Base-by-base conservation (phyloP, 306 rosid genomes). In the Cucurbita moschata region DNA sequence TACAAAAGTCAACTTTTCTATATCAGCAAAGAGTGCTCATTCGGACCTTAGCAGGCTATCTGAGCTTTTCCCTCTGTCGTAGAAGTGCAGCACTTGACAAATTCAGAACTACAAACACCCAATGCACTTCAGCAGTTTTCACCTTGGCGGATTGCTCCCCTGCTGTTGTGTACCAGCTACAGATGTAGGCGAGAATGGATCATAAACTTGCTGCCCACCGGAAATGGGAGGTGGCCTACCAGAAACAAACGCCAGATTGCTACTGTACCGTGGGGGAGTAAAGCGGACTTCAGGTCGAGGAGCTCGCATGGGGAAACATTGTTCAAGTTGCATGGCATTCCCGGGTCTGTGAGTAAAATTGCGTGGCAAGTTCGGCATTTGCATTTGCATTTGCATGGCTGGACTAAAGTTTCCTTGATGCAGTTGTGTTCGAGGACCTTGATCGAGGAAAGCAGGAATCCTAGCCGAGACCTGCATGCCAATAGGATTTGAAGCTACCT, bases 171-270 rank as follows among this genome's bases (percentile, higher is more conserved):
- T 81, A 13, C 57, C 21, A 19, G 70, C 68, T 50, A 83, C 73
- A n/a, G 97, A 87, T 35, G 95, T 85, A 35, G 96, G 97, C 7
- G 96, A 84, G 82, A 94, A 94, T n/a, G 96, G 99, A 84, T 94
- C 99, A 75, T 94, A 94, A 74, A 91, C 82, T 83, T 87, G 89
- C 63, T 74, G 96, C 76, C 88, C 99, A 8, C 86, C 86, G 10
- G 87, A 75, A 83, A 72, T 75, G 47, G 85, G 74, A 11, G 77
- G 65, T 7, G 81, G 77, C 83, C 76, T 87, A 54, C 87, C 81
- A 57, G 89, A 77, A 65, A 77, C 77, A 76, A 83, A 66, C 35
- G 87, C 10, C 7, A 68, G 85, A 72, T 75, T 80, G 82, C 78
- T 83, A 80, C 71, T 58, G 71, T 84, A 80, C 54, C 78, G 87